Percentiles rank a stretch among this genome's conserved stretches.
Evolutionary conservation across 495 filamentous ascomycete genomes (phyloP).

Genomic region (Penicillium cinerascens): DNA sequence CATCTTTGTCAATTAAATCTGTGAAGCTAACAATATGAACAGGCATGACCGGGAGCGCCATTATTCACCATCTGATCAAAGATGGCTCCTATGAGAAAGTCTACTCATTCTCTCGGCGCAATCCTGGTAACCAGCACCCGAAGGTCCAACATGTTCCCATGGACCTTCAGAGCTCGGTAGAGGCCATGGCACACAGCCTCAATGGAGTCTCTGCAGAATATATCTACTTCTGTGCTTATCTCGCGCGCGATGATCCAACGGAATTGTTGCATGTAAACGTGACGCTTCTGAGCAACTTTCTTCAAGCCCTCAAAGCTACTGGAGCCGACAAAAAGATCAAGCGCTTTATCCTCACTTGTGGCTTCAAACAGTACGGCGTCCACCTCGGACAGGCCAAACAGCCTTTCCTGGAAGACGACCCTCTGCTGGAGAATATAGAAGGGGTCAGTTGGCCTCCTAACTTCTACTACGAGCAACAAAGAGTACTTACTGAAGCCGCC

Average conservation of each 20-base stretch:
- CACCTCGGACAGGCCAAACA: slow-evolving; percentile 46
- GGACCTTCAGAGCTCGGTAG: slow-evolving; percentile 38
- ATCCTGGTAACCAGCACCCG: slow-evolving; percentile 35
- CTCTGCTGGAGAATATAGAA: slow-evolving; percentile 24
- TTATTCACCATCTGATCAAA: slow-evolving; percentile 39
- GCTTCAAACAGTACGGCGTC: slow-evolving; percentile 56
- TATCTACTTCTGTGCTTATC: neutral
- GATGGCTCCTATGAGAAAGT: slow-evolving; percentile 41
- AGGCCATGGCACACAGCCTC: slow-evolving; percentile 42
- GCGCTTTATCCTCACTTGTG: slow-evolving; percentile 51
- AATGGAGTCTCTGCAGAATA: slow-evolving; percentile 38
- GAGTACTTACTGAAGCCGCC: slow-evolving; percentile 33
- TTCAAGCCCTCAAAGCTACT: slow-evolving; percentile 44
- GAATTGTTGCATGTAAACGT: slow-evolving; percentile 43
- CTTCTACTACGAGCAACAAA: slow-evolving; percentile 43
- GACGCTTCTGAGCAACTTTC: slow-evolving; percentile 49
- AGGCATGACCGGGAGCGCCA: slow-evolving; percentile 48
- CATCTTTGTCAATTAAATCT: neutral
- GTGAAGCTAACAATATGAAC: neutral
- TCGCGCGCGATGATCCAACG: slow-evolving; percentile 23
- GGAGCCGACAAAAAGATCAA: slow-evolving; percentile 41
- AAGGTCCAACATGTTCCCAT: slow-evolving; percentile 44
- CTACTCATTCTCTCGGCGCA: slow-evolving; percentile 42
- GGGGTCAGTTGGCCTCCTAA: slow-evolving; percentile 28
- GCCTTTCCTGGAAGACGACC: slow-evolving; percentile 47